Evolutionary conservation across 2,329 filamentous ascomycete genomes (phyloP).

Genomic region (Coniochaeta hoffmannii): DNA sequence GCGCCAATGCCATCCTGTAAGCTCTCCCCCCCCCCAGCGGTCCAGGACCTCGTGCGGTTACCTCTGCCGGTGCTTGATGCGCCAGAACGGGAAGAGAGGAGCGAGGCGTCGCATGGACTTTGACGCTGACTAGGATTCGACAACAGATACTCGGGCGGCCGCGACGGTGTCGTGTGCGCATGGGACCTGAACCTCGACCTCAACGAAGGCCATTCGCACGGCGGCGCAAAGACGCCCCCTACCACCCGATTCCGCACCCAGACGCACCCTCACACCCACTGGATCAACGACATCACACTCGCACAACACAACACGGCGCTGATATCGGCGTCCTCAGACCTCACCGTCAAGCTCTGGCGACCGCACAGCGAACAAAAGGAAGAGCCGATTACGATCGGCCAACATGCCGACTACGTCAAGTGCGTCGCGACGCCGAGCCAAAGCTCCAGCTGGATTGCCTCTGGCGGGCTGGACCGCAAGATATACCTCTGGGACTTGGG

Average conservation of each 20-base stretch:
- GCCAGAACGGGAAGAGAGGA: constrained; percentile 8
- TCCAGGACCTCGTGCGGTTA: constrained; percentile 9
- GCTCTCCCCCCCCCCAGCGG: constrained; percentile 25
- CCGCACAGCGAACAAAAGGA: constrained; percentile 60
- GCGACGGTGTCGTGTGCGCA: constrained; percentile 91
- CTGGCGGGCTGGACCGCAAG: constrained; percentile 85
- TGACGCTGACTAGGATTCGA: constrained; percentile 16
- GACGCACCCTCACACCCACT: constrained; percentile 78
- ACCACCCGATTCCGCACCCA: constrained; percentile 54
- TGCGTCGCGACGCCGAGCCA: constrained; percentile 69
- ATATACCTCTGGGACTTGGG: constrained; percentile 91
- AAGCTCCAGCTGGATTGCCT: constrained; percentile 75
- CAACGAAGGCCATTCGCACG: constrained; percentile 19
- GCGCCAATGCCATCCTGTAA: constrained; percentile 77
- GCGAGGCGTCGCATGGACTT: neutral
- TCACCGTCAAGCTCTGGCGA: constrained; percentile 88
- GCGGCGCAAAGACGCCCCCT: constrained; percentile 20
- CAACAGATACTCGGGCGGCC: constrained; percentile 82
- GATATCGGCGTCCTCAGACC: constrained; percentile 87
- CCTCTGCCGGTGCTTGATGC: neutral
- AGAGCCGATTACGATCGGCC: constrained; percentile 73
- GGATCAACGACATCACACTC: constrained; percentile 89
- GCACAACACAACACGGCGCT: constrained; percentile 71
- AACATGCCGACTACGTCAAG: constrained; percentile 95
- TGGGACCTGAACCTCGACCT: constrained; percentile 82